These are phyloP conservation scores for Rubia tinctorum DNA, from an alignment of 305 asterid species.

Conservation along the genomic window DNA sequence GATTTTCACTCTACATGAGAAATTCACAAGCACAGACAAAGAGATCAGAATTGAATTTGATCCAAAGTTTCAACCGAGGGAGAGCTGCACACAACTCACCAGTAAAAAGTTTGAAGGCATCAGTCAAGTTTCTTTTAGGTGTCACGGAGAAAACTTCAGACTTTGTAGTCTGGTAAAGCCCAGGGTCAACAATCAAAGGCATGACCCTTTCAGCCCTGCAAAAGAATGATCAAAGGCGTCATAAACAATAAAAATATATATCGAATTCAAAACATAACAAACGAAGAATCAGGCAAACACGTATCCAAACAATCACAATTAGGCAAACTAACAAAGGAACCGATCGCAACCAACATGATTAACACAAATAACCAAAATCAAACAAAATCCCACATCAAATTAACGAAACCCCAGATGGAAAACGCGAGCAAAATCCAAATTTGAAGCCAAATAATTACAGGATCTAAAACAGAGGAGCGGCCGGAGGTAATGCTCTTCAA, in stretches of 20 bases:
- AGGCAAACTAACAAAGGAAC: background rate
- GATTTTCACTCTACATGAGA: no score
- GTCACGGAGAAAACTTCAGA: slow-evolving; percentile 40
- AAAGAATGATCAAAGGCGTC: slow-evolving; percentile 2
- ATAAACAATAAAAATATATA: background rate
- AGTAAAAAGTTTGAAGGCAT: slow-evolving; percentile 42
- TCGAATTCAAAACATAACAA: background rate
- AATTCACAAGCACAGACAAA: background rate
- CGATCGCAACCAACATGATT: background rate
- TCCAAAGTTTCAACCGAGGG: background rate
- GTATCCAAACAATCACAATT: background rate
- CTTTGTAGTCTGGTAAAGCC: slow-evolving; percentile 39
- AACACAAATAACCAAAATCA: background rate
- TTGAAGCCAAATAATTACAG: slow-evolving; percentile 47
- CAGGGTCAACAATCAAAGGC: slow-evolving; percentile 52
- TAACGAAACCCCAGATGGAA: background rate
- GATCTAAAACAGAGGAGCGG: slow-evolving; percentile 94
- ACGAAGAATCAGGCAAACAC: background rate
- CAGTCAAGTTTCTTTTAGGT: slow-evolving; percentile 37
- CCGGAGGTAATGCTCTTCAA: slow-evolving; percentile 99
- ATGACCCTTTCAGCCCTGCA: slow-evolving; percentile 43
- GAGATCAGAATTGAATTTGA: background rate
- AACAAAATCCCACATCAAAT: background rate
- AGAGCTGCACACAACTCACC: slow-evolving; percentile 28
- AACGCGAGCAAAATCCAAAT: background rate